Evolutionary conservation across 805 yeast genomes (phyloP).

Genomic region (Komagataella phaffii): DNA sequence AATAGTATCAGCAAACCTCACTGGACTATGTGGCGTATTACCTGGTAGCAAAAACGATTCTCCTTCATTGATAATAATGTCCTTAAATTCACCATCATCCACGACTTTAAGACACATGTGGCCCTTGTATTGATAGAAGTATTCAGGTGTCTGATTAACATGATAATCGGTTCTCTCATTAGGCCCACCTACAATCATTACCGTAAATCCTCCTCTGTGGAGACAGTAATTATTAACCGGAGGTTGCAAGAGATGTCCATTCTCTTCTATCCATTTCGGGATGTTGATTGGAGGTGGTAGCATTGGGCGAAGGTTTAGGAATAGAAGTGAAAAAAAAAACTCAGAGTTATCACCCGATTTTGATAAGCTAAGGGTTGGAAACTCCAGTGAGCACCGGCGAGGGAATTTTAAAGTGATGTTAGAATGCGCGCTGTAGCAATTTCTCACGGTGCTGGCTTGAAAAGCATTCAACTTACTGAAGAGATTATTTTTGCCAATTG

Average conservation of each 20-base stretch:
- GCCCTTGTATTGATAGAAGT: constrained; percentile 83
- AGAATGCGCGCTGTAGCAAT: too few relatives aligned
- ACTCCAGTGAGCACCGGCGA: not conserved
- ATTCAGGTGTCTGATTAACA: constrained; percentile 88
- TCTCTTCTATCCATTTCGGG: constrained; percentile 69
- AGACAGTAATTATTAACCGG: constrained; percentile 88
- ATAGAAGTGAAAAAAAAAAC: not conserved
- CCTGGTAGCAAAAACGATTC: constrained; percentile 82
- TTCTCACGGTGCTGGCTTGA: too few relatives aligned
- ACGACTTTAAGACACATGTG: constrained; percentile 76
- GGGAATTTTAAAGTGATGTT: not conserved
- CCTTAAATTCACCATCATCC: constrained; percentile 63
- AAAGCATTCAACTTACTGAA: too few relatives aligned
- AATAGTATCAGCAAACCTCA: constrained; percentile 70
- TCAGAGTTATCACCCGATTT: not conserved
- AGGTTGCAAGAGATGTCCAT: constrained; percentile 65
- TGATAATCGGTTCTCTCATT: constrained; percentile 91
- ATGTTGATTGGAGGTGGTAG: constrained; percentile 63
- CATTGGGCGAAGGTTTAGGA: constrained; percentile 19
- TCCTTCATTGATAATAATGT: constrained; percentile 67
- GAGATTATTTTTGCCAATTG: too few relatives aligned
- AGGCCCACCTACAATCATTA: constrained; percentile 94
- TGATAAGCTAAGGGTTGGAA: not conserved
- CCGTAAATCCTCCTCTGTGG: constrained; percentile 85
- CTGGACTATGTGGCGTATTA: constrained; percentile 83